These are phyloP conservation scores for Corchorus olitorius DNA, from an alignment of 345 rosid species.

Conservation along the genomic window DNA sequence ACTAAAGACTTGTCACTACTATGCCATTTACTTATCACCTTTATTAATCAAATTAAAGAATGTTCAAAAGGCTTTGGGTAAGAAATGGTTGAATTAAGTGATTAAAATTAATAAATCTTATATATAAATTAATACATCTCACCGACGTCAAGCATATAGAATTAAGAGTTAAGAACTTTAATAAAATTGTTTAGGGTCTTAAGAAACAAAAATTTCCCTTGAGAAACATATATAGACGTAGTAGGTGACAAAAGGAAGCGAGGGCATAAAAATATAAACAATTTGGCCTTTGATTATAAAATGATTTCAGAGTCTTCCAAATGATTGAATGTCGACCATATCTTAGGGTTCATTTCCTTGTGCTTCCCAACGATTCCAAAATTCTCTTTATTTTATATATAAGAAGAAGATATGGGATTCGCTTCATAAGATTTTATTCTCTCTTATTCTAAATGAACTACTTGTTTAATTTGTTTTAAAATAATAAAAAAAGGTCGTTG, in stretches of 20 bases:
- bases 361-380: background rate
- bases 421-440: conserved; percentile 33
- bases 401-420: conserved; percentile 11
- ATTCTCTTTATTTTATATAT: background rate
- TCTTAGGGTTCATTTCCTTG: conserved; percentile 1
- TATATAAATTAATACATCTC: no score
- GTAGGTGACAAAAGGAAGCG: background rate
- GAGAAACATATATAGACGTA: no score
- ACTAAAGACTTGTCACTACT: no score
- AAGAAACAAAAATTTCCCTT: no score
- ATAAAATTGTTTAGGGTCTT: no score
- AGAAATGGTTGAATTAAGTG: no score
- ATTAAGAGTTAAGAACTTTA: no score
- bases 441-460: background rate
- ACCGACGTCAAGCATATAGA: no score
- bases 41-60: no score
- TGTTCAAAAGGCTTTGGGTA: no score
- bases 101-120: no score
- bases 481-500: conserved; percentile 23
- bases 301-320: background rate
- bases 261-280: background rate
- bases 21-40: no score
- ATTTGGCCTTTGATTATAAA: background rate
- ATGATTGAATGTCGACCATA: conserved; percentile 30
- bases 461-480: conserved; percentile 11